Conservation (phyloP, 345 rosid species). For the Dovyalis caffra region DNA sequence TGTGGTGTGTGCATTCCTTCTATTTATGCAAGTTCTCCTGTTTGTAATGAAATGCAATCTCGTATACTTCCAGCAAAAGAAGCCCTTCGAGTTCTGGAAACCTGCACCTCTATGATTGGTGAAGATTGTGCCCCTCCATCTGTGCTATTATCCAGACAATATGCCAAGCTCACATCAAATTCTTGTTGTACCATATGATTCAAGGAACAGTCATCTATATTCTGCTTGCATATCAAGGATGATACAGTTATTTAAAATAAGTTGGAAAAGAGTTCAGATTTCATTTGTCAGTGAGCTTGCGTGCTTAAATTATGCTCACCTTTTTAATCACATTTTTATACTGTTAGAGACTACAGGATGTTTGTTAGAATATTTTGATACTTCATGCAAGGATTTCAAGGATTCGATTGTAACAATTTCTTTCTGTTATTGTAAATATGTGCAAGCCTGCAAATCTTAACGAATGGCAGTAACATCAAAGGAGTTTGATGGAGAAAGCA, state of each 20-base stretch:
- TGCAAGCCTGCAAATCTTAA: not conserved
- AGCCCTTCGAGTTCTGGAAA: constrained; percentile 57
- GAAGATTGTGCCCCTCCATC: not conserved
- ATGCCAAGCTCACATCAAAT: not conserved
- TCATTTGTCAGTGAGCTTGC: not conserved
- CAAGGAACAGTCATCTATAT: not conserved
- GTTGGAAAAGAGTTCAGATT: not conserved
- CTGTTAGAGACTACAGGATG: not conserved
- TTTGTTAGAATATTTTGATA: not conserved
- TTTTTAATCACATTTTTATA: not conserved
- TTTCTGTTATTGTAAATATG: not conserved
- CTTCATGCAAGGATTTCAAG: not conserved
- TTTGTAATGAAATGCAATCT: constrained; percentile 1
- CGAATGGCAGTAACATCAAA: not conserved
- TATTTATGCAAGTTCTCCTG: not conserved
- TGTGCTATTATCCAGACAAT: not conserved
- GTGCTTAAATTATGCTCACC: not conserved
- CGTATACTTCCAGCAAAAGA: constrained; percentile 44
- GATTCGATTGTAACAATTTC: not conserved
- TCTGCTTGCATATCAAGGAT: not conserved
- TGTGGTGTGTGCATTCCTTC: not conserved
- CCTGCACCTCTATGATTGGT: constrained; percentile 31
- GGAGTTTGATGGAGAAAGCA: not conserved
- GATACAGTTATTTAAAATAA: not conserved
- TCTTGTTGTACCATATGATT: not conserved